phyloP scores from a whole-genome alignment of 225 moss, liverwort and hornwort genomes.

The Pseudoscleropodium purum region DNA sequence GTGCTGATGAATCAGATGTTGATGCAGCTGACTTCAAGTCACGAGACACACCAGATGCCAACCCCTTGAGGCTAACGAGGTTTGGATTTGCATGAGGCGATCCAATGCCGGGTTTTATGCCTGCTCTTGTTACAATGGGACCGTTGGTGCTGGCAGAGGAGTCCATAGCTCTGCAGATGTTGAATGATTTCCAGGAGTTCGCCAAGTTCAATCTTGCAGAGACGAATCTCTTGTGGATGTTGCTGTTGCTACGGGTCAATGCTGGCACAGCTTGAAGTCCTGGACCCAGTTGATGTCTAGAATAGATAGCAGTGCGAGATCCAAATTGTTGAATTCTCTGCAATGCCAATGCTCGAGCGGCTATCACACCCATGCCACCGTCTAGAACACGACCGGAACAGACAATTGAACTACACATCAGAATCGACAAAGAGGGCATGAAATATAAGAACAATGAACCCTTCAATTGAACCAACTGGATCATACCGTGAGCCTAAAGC shows the following conservation, averaged over 20 bases:
- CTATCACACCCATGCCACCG: conserved; percentile 12
- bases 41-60: neutral
- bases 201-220: neutral
- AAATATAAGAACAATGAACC: neutral
- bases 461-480: neutral
- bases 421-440: neutral
- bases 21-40: conserved; percentile 10
- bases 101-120: conserved; percentile 2
- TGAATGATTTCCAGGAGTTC: conserved; percentile 16
- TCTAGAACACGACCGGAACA: conserved; percentile 1
- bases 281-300: neutral
- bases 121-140: conserved; percentile 14
- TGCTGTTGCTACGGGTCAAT: conserved; percentile 2
- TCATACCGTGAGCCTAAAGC: neutral
- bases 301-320: neutral
- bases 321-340: conserved; percentile 9
- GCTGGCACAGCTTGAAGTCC: conserved; percentile 2
- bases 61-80: neutral
- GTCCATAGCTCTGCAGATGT: conserved; percentile 18
- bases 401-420: neutral
- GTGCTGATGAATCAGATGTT: conserved; percentile 10
- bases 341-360: neutral
- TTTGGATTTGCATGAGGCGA: neutral
- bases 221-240: neutral
- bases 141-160: neutral